Evolutionary conservation across 2,329 filamentous ascomycete genomes (phyloP), one percentile per base, ranked within the genome.

Genomic region (Orbilia javanica): DNA sequence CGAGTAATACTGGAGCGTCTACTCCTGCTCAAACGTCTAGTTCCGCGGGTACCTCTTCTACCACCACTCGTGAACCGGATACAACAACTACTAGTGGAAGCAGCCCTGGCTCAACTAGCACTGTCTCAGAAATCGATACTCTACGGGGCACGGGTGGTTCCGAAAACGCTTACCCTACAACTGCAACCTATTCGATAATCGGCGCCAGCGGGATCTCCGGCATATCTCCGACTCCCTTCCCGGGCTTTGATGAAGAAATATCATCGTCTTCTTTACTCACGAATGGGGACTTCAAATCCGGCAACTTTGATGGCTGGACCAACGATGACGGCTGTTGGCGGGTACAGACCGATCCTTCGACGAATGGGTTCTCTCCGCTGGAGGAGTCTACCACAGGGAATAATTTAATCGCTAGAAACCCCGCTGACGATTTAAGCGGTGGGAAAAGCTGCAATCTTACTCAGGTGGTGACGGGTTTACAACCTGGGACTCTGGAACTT

Each of bases 251-350:
- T 55, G 31, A 52, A 31, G 13, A 44, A 18, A 39, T 71, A 20
- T 71, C 67, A 20, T 63, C 55, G 20, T 63, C 67, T 5, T 71
- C 67, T 2, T 39, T 71, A 13, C 67, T 71, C 10, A 63, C 18
- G 10, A 71, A 71, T 13, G 67, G 67, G 15, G 67, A 71, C 44
- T 71, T 71, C 39, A 71, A 71, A 64, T 42, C 67, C 44, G 66
- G 53, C 8, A 29, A 71, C 20, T 27, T 71, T 2, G 34, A 71
- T n/a, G 55, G 67, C 29, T 71, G 67, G 67, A 64, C 67, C 0
- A 64, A 71, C 18, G 55, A 52, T 4, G 67, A 71, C 34, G 34
- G 46, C 5, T 71, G 67, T 18, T 71, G 67, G 67, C 44, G 13
- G 15, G 67, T 29, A 20, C 42, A n/a, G n/a, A 52, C 11, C 1